Evolutionary conservation across 1,284 basidiomycete species (phyloP).

Genomic region (Boletus sp.): DNA sequence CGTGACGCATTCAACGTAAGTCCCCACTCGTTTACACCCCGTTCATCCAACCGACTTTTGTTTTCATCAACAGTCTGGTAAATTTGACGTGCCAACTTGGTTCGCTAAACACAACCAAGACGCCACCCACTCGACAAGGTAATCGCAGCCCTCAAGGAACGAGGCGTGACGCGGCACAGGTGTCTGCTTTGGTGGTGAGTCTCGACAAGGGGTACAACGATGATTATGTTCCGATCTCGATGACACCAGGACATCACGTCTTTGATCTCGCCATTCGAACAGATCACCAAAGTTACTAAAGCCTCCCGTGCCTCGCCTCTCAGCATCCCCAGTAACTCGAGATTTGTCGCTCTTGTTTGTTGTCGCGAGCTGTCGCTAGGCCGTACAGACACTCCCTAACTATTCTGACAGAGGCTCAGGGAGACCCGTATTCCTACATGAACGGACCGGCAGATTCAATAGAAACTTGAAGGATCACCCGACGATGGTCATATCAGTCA

Average conservation of each 20-base stretch:
- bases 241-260: conserved; percentile 50
- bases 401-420: conserved; percentile 35
- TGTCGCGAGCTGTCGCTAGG: background rate
- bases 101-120: conserved; percentile 48
- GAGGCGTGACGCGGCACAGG: conserved; percentile 62
- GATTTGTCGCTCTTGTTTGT: conserved; percentile 14
- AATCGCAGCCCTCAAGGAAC: conserved; percentile 55
- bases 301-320: conserved; percentile 74
- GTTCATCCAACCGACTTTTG: background rate
- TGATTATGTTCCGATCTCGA: background rate
- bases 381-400: no score
- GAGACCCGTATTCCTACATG: conserved; percentile 36
- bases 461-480: no score
- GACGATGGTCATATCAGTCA: no score
- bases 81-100: conserved; percentile 56
- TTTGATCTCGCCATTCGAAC: conserved; percentile 73
- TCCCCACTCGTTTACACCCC: background rate
- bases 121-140: conserved; percentile 62
- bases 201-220: background rate
- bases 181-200: conserved; percentile 71
- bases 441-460: no score
- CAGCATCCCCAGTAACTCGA: conserved; percentile 45
- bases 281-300: conserved; percentile 55
- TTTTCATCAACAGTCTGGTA: background rate
- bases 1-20: conserved; percentile 25